These are phyloP conservation scores for Senna tora DNA, from an alignment of 306 rosid genomes.

Conservation along the genomic window DNA sequence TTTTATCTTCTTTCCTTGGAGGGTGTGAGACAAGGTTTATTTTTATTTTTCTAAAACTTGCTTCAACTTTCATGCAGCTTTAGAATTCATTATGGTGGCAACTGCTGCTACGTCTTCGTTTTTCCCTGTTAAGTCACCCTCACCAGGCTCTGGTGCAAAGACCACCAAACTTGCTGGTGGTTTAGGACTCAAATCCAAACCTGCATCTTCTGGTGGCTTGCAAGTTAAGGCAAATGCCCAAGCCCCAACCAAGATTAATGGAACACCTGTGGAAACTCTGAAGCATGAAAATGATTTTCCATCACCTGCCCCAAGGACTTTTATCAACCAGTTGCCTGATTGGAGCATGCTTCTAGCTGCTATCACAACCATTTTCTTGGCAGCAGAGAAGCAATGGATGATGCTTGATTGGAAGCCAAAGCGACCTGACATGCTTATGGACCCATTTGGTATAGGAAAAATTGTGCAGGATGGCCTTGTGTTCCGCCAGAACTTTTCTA, in stretches of 20 bases:
- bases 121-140: conserved; percentile 68
- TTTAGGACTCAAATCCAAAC: conserved; percentile 63
- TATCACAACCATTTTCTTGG: conserved; percentile 95
- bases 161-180: conserved; percentile 57
- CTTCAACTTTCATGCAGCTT: conserved; percentile 34
- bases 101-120: conserved; percentile 77
- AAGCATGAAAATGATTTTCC: conserved; percentile 62
- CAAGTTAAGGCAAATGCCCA: conserved; percentile 88
- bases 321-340: conserved; percentile 94
- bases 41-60: not conserved
- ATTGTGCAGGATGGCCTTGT: conserved; percentile 97
- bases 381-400: conserved; percentile 99
- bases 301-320: conserved; percentile 80
- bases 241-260: conserved; percentile 90
- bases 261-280: conserved; percentile 60
- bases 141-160: conserved; percentile 54
- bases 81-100: conserved; percentile 80
- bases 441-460: conserved; percentile 88
- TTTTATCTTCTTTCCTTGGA: not conserved
- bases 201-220: conserved; percentile 62
- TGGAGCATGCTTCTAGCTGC: conserved; percentile 99
- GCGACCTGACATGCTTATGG: conserved; percentile 88
- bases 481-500: conserved; percentile 88
- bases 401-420: conserved; percentile 99
- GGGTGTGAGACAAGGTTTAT: conserved; percentile 28